These are phyloP conservation scores for Mucor circinelloides DNA, from an alignment of 371 early-diverging fungal species.

Conservation along the genomic window DNA sequence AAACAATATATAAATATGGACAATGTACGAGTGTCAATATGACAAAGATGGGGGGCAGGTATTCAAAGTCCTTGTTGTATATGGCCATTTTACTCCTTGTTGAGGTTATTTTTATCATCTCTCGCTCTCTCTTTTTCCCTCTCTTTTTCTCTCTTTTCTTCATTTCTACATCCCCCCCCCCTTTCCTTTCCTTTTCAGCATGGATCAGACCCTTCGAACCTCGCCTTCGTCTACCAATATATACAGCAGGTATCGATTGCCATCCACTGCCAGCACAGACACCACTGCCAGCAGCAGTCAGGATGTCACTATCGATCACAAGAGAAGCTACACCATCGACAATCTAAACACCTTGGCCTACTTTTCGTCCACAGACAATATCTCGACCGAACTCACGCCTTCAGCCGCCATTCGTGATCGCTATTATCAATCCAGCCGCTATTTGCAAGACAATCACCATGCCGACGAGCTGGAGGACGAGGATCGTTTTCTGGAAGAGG, in stretches of 20 bases:
- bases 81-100: not conserved
- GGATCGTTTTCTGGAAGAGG: not conserved
- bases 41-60: not conserved
- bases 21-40: not conserved
- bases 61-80: not conserved
- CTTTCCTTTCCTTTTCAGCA: not conserved
- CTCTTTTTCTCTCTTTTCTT: not conserved
- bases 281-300: slow-evolving; percentile 5
- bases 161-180: not conserved
- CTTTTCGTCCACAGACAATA: slow-evolving; percentile 3
- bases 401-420: slow-evolving; percentile 36
- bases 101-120: not conserved
- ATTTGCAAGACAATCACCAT: slow-evolving; percentile 16
- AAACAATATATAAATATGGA: not conserved
- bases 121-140: not conserved
- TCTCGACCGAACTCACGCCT: slow-evolving; percentile 20
- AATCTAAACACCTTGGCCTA: slow-evolving; percentile 16
- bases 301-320: slow-evolving; percentile 1
- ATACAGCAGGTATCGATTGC: slow-evolving; percentile 23
- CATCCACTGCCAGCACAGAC: slow-evolving; percentile 13
- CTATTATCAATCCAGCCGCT: slow-evolving; percentile 33
- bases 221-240: slow-evolving; percentile 23
- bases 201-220: slow-evolving; percentile 8
- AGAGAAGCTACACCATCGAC: slow-evolving; percentile 19
- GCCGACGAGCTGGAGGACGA: slow-evolving; percentile 16